Evolutionary conservation across 2,329 filamentous ascomycete species (phyloP), one percentile per base, ranked within the genome.

Genomic region (Monilinia fructicola): DNA sequence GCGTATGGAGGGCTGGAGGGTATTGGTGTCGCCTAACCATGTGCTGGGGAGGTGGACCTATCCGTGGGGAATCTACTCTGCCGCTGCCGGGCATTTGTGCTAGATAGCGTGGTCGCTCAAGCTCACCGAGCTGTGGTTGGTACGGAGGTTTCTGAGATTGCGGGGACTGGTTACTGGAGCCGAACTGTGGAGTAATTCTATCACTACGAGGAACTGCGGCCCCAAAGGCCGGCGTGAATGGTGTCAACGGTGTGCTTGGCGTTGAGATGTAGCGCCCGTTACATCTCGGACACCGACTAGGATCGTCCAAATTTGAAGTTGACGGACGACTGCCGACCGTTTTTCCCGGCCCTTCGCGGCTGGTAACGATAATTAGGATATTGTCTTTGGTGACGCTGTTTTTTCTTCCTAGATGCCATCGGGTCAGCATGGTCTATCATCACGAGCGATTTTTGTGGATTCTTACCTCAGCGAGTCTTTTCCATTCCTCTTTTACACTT

Each of bases 341-440:
- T 66, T 66, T 74, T 76, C 11, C 75, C 74, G 56, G 75, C 70
- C 67, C 76, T 71, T 67, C 75, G 73, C 46, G 95, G 95, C 77
- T 97, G 92, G 76, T 98, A 99, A 70, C 93, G 88, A 79, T 99
- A 99, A 71, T 92, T 90, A 2, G 95, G 95, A 77, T 97, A 97
- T 79, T 93, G 91, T 70, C 89, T 88, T 74, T 92, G 89, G 78
- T 99, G 95, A 23, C 91, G 89, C 69, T 87, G 82, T 81, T 98
- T 98, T 98, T 78, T 98, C 95, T 79, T 97, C 86, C 87, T 90
- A 72, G 53, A 16, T 9, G 23, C 6, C 26, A 46, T 21, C 38
- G 4, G 23, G 35, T 67, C 11, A 60, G 56, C 60, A 52, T 35
- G 18, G 53, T 40, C 42, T 18, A 52, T 12, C 10, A 26, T 54